Conservation (phyloP, 257 asterid species). For the Jacaranda copaia region DNA sequence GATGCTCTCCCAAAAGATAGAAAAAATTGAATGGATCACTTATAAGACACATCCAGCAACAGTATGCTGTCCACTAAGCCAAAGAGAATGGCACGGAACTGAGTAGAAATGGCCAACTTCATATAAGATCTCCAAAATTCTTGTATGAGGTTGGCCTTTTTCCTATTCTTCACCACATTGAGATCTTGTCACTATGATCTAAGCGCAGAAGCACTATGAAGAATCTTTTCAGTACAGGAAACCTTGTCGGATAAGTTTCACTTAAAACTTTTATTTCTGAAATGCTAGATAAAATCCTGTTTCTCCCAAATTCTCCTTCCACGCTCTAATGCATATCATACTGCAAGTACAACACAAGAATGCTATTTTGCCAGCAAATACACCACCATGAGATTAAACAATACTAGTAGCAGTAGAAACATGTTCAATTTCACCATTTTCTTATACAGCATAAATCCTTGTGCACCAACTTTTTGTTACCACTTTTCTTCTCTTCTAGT, state of each 20-base stretch:
- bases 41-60: constrained; percentile 15
- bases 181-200: background rate
- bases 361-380: background rate
- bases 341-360: background rate
- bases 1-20: background rate
- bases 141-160: background rate
- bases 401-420: background rate
- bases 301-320: background rate
- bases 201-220: constrained; percentile 12
- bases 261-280: constrained; percentile 1
- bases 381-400: background rate
- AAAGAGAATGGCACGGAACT: constrained; percentile 11
- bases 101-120: background rate
- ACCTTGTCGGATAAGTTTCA: background rate
- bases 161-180: constrained; percentile 4
- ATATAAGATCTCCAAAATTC: background rate
- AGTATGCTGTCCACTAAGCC: constrained; percentile 4
- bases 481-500: background rate
- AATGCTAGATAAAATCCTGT: background rate
- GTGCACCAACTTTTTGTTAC: background rate
- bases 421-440: constrained; percentile 14
- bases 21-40: constrained; percentile 2
- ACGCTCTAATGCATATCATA: background rate
- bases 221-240: background rate
- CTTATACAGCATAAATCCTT: background rate